These are phyloP conservation scores for Cladobotryum mycophilum DNA, from an alignment of 2,329 filamentous ascomycete species.

Conservation along the genomic window DNA sequence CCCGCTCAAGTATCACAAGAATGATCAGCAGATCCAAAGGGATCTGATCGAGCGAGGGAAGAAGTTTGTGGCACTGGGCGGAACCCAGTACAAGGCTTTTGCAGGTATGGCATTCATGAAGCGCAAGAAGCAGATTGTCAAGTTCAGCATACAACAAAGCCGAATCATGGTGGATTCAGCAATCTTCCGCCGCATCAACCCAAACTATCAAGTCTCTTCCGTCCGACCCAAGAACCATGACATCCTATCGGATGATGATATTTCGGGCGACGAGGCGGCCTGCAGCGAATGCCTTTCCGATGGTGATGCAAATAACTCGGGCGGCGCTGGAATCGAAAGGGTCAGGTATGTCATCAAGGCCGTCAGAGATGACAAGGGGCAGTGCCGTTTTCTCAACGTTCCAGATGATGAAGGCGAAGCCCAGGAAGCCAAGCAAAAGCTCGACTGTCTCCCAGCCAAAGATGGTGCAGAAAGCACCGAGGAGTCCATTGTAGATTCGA, in stretches of 20 bases:
- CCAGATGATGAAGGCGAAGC: conserved; percentile 26
- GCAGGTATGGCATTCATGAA: conserved; percentile 82
- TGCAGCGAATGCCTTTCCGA: conserved; percentile 25
- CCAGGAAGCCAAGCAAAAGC: conserved; percentile 30
- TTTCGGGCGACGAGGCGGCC: conserved; percentile 34
- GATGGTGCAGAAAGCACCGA: conserved; percentile 6
- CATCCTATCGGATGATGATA: conserved; percentile 44
- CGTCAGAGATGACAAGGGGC: conserved; percentile 38
- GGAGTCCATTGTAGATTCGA: background rate
- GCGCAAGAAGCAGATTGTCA: conserved; percentile 61
- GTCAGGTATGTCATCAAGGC: conserved; percentile 46
- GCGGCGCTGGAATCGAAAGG: conserved; percentile 36
- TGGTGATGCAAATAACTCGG: conserved; percentile 30
- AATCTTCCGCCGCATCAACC: conserved; percentile 76
- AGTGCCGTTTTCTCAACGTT: conserved; percentile 26
- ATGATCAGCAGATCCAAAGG: conserved; percentile 56
- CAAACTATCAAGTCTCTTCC: conserved; percentile 73
- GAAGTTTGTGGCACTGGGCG: conserved; percentile 74
- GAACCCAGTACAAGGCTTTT: conserved; percentile 76
- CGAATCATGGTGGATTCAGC: conserved; percentile 83
- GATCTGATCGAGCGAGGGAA: conserved; percentile 74
- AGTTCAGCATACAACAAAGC: conserved; percentile 80
- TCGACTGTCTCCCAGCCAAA: conserved; percentile 45
- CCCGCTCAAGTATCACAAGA: conserved; percentile 73
- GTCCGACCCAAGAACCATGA: conserved; percentile 68